A percentile compares a stretch with the other conserved stretches of the same genome.
These are phyloP conservation scores for Aristolochia contorta DNA, from an alignment of 164 flowering plant species.

Conservation along the genomic window DNA sequence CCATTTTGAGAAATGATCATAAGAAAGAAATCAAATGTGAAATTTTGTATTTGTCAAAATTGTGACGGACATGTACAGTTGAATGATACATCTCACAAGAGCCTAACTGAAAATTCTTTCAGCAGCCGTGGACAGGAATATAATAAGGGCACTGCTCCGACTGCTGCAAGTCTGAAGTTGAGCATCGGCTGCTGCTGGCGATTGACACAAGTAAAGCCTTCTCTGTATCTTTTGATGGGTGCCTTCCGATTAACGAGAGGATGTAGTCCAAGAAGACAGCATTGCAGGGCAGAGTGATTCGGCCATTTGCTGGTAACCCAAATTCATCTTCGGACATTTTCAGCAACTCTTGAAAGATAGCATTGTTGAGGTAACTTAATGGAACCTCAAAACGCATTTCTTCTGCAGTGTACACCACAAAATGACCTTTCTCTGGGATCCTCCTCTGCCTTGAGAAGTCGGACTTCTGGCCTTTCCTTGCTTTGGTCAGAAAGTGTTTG, in stretches of 20 bases:
- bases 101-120: not conserved
- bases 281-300: conserved; percentile 11
- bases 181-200: not conserved
- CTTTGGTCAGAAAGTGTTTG: not conserved
- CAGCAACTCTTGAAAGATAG: conserved; percentile 10
- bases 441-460: too few species aligned
- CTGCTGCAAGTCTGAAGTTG: not conserved
- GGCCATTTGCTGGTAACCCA: conserved; percentile 3
- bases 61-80: not conserved
- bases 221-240: too few species aligned
- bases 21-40: too few species aligned
- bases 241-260: conserved; percentile 3
- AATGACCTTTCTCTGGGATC: not conserved
- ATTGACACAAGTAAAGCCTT: conserved; percentile 1
- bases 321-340: conserved; percentile 11
- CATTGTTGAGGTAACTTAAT: not conserved
- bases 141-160: not conserved
- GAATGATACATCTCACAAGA: not conserved
- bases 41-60: not conserved
- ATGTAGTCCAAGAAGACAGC: conserved; percentile 6
- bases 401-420: conserved; percentile 3
- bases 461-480: not conserved
- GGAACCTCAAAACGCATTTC: conserved; percentile 5
- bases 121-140: conserved; percentile 1
- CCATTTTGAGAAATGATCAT: too few species aligned